Conservation (phyloP, 2,329 filamentous ascomycete genomes). For the Paecilomyces sp. region DNA sequence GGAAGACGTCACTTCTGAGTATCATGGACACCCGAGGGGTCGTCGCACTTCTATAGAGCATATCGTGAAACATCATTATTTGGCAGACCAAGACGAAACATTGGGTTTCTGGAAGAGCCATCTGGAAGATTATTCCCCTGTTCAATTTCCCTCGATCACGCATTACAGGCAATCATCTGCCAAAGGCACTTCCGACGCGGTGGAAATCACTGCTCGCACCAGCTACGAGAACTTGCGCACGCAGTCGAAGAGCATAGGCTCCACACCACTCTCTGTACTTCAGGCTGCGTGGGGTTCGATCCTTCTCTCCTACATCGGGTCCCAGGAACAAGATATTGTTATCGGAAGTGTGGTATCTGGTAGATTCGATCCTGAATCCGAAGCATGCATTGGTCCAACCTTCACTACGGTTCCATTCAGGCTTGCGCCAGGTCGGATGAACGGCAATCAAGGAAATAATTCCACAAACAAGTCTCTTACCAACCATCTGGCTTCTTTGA, state of each 20-base stretch:
- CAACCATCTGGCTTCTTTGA: conserved; percentile 16
- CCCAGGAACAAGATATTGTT: conserved; percentile 24
- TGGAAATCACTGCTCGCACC: conserved; percentile 15
- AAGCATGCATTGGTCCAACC: conserved; percentile 23
- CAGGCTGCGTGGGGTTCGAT: conserved; percentile 31
- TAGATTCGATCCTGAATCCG: conserved; percentile 15
- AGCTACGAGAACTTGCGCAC: conserved; percentile 20
- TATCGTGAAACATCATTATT: conserved; percentile 19
- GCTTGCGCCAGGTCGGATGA: conserved; percentile 14
- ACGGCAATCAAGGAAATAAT: conserved; percentile 3
- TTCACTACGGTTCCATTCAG: conserved; percentile 29
- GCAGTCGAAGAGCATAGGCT: conserved; percentile 18
- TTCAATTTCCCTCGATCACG: conserved; percentile 18
- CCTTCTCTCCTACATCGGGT: conserved; percentile 24
- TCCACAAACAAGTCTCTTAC: conserved; percentile 16
- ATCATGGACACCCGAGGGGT: conserved; percentile 5
- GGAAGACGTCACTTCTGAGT: conserved; percentile 19
- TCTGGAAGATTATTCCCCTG: conserved; percentile 11
- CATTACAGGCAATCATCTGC: conserved; percentile 8
- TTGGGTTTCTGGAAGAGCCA: conserved; percentile 15
- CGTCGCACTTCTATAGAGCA: conserved; percentile 16
- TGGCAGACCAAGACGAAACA: conserved; percentile 12
- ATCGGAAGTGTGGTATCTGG: conserved; percentile 30
- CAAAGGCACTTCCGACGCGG: conserved; percentile 8
- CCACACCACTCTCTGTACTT: conserved; percentile 25